Percentiles rank a stretch among this genome's conserved stretches.
Conservation (phyloP, 805 yeast genomes). For the Kurtzmaniella fragi region DNA sequence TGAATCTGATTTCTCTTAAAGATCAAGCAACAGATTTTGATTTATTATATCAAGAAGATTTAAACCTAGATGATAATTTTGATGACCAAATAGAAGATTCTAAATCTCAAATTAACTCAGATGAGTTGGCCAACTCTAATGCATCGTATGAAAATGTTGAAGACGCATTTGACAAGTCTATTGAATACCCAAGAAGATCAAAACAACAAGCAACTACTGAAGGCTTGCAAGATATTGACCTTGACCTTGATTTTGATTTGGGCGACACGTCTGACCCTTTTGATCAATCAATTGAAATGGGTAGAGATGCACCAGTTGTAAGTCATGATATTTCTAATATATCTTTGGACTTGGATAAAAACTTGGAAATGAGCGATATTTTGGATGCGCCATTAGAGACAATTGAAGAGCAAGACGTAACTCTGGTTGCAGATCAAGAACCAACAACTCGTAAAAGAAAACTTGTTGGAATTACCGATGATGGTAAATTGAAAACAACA, state of each 20-base stretch:
- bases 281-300: constrained; percentile 49
- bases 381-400: constrained; percentile 6
- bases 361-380: constrained; percentile 33
- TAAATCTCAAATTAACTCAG: not conserved
- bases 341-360: constrained; percentile 35
- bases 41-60: constrained; percentile 62
- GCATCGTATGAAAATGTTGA: constrained; percentile 28
- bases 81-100: not conserved
- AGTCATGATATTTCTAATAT: constrained; percentile 13
- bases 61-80: constrained; percentile 26
- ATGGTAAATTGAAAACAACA: constrained; percentile 43
- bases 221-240: constrained; percentile 35
- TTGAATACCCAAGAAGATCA: constrained; percentile 61
- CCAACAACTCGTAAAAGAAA: constrained; percentile 20
- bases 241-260: constrained; percentile 49
- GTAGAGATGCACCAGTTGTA: constrained; percentile 35
- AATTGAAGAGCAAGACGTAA: constrained; percentile 8
- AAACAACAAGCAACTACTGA: constrained; percentile 20
- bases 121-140: constrained; percentile 1
- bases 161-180: constrained; percentile 46
- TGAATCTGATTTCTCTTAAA: constrained; percentile 56
- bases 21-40: constrained; percentile 80
- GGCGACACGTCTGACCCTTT: constrained; percentile 17
- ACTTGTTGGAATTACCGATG: constrained; percentile 30
- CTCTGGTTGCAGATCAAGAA: constrained; percentile 8